Conservation (phyloP, 2,329 filamentous ascomycete genomes). For the Cercospora sojina region DNA sequence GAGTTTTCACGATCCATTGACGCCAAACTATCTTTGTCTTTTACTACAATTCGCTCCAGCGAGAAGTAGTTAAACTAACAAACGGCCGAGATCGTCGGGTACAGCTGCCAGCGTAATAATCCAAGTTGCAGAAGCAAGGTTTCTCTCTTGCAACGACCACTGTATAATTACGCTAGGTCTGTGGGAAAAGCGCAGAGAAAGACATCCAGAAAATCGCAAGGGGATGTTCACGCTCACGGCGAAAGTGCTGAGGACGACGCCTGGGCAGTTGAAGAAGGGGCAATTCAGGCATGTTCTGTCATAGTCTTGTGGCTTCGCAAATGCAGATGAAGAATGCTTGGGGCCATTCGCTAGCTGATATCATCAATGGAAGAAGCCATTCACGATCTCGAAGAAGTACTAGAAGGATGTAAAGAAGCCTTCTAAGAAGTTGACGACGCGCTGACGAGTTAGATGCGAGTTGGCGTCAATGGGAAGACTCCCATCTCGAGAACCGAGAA, state of each 20-base stretch:
- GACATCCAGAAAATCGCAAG: neutral
- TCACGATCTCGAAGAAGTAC: slow-evolving; percentile 15
- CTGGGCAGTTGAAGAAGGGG: neutral
- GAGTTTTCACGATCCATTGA: too few relatives aligned
- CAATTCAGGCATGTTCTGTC: too few relatives aligned
- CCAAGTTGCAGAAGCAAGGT: neutral
- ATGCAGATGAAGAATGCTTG: too few relatives aligned
- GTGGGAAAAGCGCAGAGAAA: neutral
- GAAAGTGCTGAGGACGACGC: neutral
- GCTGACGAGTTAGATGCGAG: slow-evolving; percentile 4
- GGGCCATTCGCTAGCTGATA: too few relatives aligned
- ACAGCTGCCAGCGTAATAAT: neutral
- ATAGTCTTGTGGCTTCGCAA: too few relatives aligned
- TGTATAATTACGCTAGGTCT: neutral
- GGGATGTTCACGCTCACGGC: neutral
- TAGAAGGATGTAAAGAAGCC: slow-evolving; percentile 21
- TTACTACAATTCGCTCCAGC: too few relatives aligned
- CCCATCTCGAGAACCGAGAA: slow-evolving; percentile 4
- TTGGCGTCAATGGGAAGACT: neutral
- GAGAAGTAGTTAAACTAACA: too few relatives aligned
- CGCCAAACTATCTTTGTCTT: too few relatives aligned
- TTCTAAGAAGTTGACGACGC: slow-evolving; percentile 22
- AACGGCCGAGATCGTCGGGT: neutral
- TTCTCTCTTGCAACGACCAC: neutral
- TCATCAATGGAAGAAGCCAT: slow-evolving; percentile 5